phyloP scores from a whole-genome alignment of 2,329 filamentous ascomycete genomes.

The Madurella fahalii region DNA sequence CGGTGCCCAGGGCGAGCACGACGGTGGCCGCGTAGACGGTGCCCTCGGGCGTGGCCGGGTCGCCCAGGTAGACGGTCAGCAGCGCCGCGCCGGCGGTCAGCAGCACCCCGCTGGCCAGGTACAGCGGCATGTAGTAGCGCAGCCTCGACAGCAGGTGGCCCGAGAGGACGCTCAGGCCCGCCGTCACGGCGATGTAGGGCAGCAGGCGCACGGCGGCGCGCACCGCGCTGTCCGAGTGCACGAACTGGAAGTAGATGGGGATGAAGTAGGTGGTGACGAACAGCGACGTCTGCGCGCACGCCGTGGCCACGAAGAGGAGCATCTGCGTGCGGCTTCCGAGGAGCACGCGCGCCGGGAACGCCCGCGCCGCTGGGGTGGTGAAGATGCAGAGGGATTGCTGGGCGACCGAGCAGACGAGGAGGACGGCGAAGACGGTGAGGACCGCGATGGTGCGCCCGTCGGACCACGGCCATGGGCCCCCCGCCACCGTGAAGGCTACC shows the following conservation, averaged over 20 bases:
- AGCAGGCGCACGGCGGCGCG: conserved; percentile 38
- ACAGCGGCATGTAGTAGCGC: conserved; percentile 23
- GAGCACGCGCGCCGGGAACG: conserved; percentile 45
- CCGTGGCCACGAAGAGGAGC: conserved; percentile 39
- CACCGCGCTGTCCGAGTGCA: conserved; percentile 37
- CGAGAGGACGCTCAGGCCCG: conserved; percentile 27
- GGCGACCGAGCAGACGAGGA: conserved; percentile 37
- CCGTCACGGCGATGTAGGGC: conserved; percentile 36
- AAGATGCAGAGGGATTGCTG: conserved; percentile 35
- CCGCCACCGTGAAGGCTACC: conserved; percentile 48
- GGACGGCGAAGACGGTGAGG: conserved; percentile 41
- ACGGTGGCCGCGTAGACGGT: conserved; percentile 24
- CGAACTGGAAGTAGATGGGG: conserved; percentile 50
- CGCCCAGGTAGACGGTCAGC: conserved; percentile 20
- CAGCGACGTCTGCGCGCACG: conserved; percentile 30
- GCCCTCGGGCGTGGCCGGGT: conserved; percentile 9
- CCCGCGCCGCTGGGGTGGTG: not conserved
- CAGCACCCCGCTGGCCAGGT: conserved; percentile 17
- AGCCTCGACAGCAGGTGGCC: conserved; percentile 12
- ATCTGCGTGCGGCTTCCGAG: conserved; percentile 28
- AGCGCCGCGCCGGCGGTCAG: conserved; percentile 19
- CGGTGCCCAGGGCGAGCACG: conserved; percentile 22
- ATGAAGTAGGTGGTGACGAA: conserved; percentile 46
- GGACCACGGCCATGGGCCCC: conserved; percentile 45
- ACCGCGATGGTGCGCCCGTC: conserved; percentile 41